Percentiles rank a stretch among this genome's conserved stretches.
phyloP scores from a whole-genome alignment of 1,139 yeast species.

The Yamadazyma dushanensis region DNA sequence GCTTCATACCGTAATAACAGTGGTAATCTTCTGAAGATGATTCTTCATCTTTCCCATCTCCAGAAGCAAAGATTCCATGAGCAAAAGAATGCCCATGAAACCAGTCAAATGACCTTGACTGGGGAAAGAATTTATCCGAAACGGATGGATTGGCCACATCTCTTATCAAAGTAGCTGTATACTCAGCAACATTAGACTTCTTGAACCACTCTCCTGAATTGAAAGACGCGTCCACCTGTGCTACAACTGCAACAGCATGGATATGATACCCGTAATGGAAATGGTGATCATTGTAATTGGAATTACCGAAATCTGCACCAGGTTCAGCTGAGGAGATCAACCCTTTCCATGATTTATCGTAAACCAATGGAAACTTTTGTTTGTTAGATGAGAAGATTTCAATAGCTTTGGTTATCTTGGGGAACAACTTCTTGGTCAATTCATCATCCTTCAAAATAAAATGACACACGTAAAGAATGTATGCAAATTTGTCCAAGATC shows the following conservation, averaged over 20 bases:
- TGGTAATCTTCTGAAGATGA: slow-evolving; percentile 49
- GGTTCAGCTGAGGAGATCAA: slow-evolving; percentile 66
- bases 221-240: slow-evolving; percentile 47
- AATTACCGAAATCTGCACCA: slow-evolving; percentile 72
- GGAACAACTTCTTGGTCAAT: slow-evolving; percentile 45
- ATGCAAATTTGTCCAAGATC: slow-evolving; percentile 71
- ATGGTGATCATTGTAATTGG: slow-evolving; percentile 79
- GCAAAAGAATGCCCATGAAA: slow-evolving; percentile 51
- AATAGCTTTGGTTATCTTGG: slow-evolving; percentile 58
- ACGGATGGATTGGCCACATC: slow-evolving; percentile 43
- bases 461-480: slow-evolving; percentile 62
- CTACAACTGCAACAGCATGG: slow-evolving; percentile 68
- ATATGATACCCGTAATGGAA: slow-evolving; percentile 80
- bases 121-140: slow-evolving; percentile 40
- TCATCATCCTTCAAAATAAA: slow-evolving; percentile 51
- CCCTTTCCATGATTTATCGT: slow-evolving; percentile 76
- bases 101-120: slow-evolving; percentile 45
- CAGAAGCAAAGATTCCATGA: slow-evolving; percentile 45
- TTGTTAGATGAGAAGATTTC: slow-evolving; percentile 57
- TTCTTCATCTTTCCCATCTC: slow-evolving; percentile 50
- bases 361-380: slow-evolving; percentile 62
- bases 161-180: slow-evolving; percentile 35
- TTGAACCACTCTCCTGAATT: slow-evolving; percentile 28
- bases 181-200: slow-evolving; percentile 30
- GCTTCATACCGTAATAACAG: slow-evolving; percentile 44